A percentile compares a stretch with the other conserved stretches of the same genome.
These are phyloP conservation scores for Nymphaea thermarum DNA, from an alignment of 164 flowering plant species.

Conservation along the genomic window DNA sequence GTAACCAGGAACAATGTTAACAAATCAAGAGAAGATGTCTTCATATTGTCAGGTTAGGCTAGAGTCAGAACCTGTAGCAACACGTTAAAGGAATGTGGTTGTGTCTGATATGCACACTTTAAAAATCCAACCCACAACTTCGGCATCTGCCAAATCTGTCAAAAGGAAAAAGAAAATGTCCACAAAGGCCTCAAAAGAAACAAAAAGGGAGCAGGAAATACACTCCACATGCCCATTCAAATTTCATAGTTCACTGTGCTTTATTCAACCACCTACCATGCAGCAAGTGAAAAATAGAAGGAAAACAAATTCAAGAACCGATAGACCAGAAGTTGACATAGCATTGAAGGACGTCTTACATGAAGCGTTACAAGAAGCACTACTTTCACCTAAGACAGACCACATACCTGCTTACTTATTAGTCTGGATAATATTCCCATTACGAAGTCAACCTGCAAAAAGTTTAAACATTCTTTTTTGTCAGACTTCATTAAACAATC, in stretches of 20 bases:
- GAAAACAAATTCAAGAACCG: background rate
- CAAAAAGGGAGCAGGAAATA: too few species aligned
- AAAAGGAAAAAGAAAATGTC: background rate
- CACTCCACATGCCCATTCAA: too few species aligned
- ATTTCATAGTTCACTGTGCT: too few species aligned
- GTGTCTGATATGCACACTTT: conserved; percentile 92
- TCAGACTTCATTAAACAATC: background rate
- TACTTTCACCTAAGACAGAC: background rate
- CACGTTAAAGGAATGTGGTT: conserved; percentile 87
- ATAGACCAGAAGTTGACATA: background rate
- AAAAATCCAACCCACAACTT: conserved; percentile 95
- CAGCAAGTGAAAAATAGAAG: too few species aligned
- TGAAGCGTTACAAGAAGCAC: background rate
- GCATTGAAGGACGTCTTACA: too few species aligned
- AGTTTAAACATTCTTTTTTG: conserved; percentile 3
- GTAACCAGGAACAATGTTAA: conserved; percentile 21
- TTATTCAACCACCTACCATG: too few species aligned
- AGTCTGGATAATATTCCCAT: conserved; percentile 94
- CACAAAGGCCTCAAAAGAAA: too few species aligned
- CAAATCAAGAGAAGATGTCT: background rate
- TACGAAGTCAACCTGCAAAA: conserved; percentile 79
- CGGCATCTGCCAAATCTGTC: conserved; percentile 96
- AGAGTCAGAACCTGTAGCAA: conserved; percentile 49
- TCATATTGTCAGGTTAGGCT: conserved; percentile 1
- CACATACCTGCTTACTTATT: conserved; percentile 75